Base-by-base conservation (phyloP, 1,139 yeast species). In the Scheffersomyces titani region DNA sequence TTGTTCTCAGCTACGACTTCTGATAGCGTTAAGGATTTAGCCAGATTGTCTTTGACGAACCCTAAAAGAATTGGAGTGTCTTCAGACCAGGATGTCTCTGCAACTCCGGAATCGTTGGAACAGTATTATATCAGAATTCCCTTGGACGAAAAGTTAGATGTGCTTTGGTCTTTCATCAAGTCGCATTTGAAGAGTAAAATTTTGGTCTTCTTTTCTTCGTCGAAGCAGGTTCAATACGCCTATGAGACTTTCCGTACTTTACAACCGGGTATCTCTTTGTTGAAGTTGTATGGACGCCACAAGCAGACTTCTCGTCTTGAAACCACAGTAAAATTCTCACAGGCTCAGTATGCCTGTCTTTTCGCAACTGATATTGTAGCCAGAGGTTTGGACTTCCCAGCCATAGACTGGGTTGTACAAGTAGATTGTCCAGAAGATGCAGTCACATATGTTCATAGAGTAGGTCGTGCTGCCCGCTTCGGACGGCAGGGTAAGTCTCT, bases 361-460 rank as follows among this genome's bases (percentile, higher is more conserved):
- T 89, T 94, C 70, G 97, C 98, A 2, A 94, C 99, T 0, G 99
- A 94, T 76, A 91, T 94, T 56, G 98, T 93, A 36, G 98, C 99
- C 0, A 82, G 99, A 71, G 99, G 99, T 16, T 83, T 94, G 55
- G 99, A 94, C 74, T 93, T 96, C 75, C 99, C 99, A 0, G 89
- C 97, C 1, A 92, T 94, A 55, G 98, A 94, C 67, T 94, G 99
- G 99, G 98, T 94, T 20, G 79, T 94, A 13, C 99, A 94, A 72
- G 84, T 92, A 0, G 99, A 94, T 72, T 91, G 97, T 62, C 99
- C 99, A 0, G 99, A 94, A 71, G 98, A 93, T 71, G 86, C 89
- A 1, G 96, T 96, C 40, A 96, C 99, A 0, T 94, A 96, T 71
- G 91, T 94, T 54, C 99, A 94, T 68, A 82, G 99, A 68, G 99